A percentile compares a stretch with the other conserved stretches of the same genome.
phyloP scores from a whole-genome alignment of 2,329 filamentous ascomycete genomes.

The Sphaerulina vaccinii region DNA sequence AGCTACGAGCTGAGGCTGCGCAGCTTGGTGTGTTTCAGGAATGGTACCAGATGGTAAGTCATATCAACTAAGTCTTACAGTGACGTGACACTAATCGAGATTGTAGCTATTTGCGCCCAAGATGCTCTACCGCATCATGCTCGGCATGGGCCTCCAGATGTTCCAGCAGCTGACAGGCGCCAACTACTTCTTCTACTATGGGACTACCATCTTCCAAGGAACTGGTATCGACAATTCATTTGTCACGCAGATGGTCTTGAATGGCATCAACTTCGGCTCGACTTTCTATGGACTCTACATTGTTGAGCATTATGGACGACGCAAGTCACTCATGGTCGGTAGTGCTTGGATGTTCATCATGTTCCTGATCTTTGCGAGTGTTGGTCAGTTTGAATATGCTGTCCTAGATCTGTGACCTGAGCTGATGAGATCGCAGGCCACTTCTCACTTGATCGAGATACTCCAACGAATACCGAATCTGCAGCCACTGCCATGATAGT shows the following conservation, averaged over 20 bases:
- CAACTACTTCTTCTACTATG: slow-evolving; percentile 39
- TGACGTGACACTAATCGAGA: slow-evolving; percentile 48
- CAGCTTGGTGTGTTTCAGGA: slow-evolving; percentile 48
- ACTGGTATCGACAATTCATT: slow-evolving; percentile 42
- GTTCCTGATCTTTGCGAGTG: slow-evolving; percentile 55
- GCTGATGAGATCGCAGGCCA: too few relatives aligned
- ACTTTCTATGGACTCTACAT: slow-evolving; percentile 48
- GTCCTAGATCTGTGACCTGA: background rate
- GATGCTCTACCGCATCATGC: slow-evolving; percentile 63
- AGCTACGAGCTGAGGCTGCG: slow-evolving; percentile 53
- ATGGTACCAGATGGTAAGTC: slow-evolving; percentile 55
- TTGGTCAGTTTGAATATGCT: background rate
- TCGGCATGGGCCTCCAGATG: slow-evolving; percentile 62
- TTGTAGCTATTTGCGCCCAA: slow-evolving; percentile 60
- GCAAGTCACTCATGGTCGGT: slow-evolving; percentile 46
- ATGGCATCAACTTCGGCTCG: slow-evolving; percentile 46
- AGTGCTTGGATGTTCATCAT: slow-evolving; percentile 47
- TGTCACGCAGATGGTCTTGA: slow-evolving; percentile 46
- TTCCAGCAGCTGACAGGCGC: slow-evolving; percentile 47
- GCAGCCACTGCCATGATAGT: slow-evolving; percentile 63
- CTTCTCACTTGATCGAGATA: slow-evolving; percentile 41
- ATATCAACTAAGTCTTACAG: slow-evolving; percentile 28
- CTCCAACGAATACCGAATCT: slow-evolving; percentile 37
- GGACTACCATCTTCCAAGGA: slow-evolving; percentile 45
- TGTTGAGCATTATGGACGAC: slow-evolving; percentile 49